Evolutionary conservation across 768 basidiomycete genomes (phyloP).

Genomic region (Albatrellus ellisii): DNA sequence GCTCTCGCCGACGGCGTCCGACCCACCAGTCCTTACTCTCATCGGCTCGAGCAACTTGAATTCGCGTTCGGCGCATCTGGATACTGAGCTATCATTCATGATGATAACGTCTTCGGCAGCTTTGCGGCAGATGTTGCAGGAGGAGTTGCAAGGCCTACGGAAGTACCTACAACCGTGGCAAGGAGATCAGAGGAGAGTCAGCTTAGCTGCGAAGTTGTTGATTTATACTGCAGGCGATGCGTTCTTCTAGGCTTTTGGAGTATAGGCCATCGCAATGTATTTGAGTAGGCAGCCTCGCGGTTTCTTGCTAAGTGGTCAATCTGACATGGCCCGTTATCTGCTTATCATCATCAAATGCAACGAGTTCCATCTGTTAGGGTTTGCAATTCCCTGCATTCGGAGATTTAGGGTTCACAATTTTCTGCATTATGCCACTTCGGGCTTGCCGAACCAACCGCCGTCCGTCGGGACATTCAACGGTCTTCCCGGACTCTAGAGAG

Average conservation of each 20-base stretch:
- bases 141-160: constrained; percentile 41
- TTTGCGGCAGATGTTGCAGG: constrained; percentile 35
- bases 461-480: too few relatives aligned
- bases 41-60: constrained; percentile 95
- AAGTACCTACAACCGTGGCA: constrained; percentile 42
- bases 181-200: constrained; percentile 42
- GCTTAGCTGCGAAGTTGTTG: constrained; percentile 49
- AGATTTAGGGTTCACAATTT: neutral
- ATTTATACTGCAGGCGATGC: constrained; percentile 56
- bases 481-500: too few relatives aligned
- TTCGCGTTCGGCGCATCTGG: constrained; percentile 79
- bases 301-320: too few relatives aligned
- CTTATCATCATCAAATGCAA: too few relatives aligned
- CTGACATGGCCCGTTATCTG: too few relatives aligned
- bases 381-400: neutral
- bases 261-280: too few relatives aligned
- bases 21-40: constrained; percentile 57
- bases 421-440: too few relatives aligned
- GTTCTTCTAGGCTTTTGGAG: constrained; percentile 28
- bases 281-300: too few relatives aligned
- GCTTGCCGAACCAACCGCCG: too few relatives aligned
- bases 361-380: too few relatives aligned
- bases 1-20: constrained; percentile 46
- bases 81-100: constrained; percentile 84
- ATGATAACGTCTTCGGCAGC: constrained; percentile 50